Conservation (phyloP, 2,329 filamentous ascomycete species). For the Phialemoniopsis sp. region DNA sequence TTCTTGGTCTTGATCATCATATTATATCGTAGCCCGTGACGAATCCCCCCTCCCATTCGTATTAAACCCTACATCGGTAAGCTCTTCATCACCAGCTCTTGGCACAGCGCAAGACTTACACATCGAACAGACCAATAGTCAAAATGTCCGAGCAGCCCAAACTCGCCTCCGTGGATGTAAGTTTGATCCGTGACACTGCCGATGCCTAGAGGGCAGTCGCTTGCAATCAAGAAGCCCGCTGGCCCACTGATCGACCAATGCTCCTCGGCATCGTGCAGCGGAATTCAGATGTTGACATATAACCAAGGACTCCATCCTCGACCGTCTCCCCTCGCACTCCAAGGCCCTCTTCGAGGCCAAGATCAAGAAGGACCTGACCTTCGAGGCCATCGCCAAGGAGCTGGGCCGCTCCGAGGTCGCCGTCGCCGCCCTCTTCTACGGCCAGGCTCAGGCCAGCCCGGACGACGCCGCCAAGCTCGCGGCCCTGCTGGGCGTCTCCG, state of each 20-base stretch:
- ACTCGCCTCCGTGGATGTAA: constrained; percentile 33
- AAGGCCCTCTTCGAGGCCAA: constrained; percentile 78
- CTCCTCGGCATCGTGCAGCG: not conserved
- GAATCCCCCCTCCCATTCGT: too few relatives aligned
- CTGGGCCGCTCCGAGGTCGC: constrained; percentile 80
- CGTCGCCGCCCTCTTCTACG: constrained; percentile 86
- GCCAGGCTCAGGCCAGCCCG: constrained; percentile 50
- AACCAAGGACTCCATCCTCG: constrained; percentile 57
- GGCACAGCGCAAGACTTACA: not conserved
- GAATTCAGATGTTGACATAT: constrained; percentile 8
- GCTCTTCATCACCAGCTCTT: too few relatives aligned
- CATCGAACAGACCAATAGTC: not conserved
- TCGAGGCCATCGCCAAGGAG: constrained; percentile 70
- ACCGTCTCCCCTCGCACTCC: constrained; percentile 67
- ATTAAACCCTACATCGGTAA: too few relatives aligned
- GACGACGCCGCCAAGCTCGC: constrained; percentile 57
- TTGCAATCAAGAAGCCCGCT: not conserved
- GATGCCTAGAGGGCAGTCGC: too few relatives aligned
- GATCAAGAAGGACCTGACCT: constrained; percentile 68
- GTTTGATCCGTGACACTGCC: constrained; percentile 1
- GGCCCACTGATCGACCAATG: not conserved
- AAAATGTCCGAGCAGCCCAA: constrained; percentile 16
- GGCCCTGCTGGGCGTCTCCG: constrained; percentile 44
- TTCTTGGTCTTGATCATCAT: too few relatives aligned
- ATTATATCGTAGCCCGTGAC: too few relatives aligned